Percentiles rank a stretch among this genome's conserved stretches.
Evolutionary conservation across 805 yeast species (phyloP).

Genomic region (Pichia rugopelliculosa): DNA sequence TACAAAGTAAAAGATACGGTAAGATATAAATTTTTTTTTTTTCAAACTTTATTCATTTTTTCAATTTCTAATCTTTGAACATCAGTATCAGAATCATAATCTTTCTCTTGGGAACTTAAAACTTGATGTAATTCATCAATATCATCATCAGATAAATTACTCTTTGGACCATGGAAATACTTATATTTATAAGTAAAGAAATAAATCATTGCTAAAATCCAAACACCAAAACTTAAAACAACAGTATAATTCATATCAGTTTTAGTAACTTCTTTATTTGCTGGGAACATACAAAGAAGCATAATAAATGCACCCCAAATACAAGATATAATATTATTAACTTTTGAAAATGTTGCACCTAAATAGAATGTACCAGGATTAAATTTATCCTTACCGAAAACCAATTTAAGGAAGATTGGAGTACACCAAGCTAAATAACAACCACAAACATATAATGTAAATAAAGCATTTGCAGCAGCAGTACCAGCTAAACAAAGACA

Average conservation of each 20-base stretch:
- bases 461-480: slow-evolving; percentile 41
- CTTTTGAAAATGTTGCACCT: slow-evolving; percentile 28
- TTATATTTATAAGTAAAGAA: slow-evolving; percentile 42
- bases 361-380: slow-evolving; percentile 37
- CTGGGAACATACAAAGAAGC: slow-evolving; percentile 34
- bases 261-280: slow-evolving; percentile 18
- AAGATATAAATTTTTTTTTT: too few relatives aligned
- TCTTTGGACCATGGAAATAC: slow-evolving; percentile 47
- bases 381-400: slow-evolving; percentile 34
- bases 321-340: slow-evolving; percentile 30
- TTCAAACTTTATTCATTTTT: too few relatives aligned
- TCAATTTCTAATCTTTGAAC: neutral
- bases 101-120: too few relatives aligned
- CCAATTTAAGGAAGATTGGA: slow-evolving; percentile 35
- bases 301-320: slow-evolving; percentile 26
- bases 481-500: slow-evolving; percentile 35
- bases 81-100: neutral
- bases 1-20: neutral
- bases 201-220: slow-evolving; percentile 47
- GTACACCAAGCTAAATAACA: slow-evolving; percentile 38
- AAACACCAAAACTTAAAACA: slow-evolving; percentile 34
- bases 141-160: slow-evolving; percentile 11
- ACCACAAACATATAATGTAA: slow-evolving; percentile 39
- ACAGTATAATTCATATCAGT: slow-evolving; percentile 30
- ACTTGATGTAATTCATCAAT: too few relatives aligned